Base-by-base conservation (phyloP, 169 alveolate genomes). In the Plasmodium coatneyi region DNA sequence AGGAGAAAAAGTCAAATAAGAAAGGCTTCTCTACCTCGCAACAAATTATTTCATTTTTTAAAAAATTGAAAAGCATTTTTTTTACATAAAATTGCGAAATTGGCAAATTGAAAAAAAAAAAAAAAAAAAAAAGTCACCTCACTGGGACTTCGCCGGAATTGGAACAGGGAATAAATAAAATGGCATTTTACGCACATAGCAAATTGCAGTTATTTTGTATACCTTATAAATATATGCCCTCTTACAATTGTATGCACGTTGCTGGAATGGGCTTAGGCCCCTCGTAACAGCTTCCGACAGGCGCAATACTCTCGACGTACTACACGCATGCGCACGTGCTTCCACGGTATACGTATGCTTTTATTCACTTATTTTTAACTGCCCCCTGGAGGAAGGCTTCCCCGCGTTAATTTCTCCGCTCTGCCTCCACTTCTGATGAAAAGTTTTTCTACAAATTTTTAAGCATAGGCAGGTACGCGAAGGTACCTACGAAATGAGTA, bases 51-150 rank as follows among this genome's bases (percentile, higher is more conserved):
- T 66, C 30, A 66, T 66, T 7, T 66, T 66, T 66, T 66, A 66
- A 66, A 66, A 66, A 66, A 66, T 66, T 66, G 5, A 66, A 66
- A 66, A 66, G 76, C 41, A 4, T 66, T 66, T 66, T 60, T 66
- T 66, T 66, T 60, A 60, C 34, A 34, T 66, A 22, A 66, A 66
- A 60, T 16, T 60, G 7, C 16, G 28, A 60, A 19, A 66, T 66
- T 66, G 36, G 36, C 30, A 66, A 22, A 66, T 66, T 19, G 36
- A 66, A 66, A 66, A 66, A 66, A 66, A 66, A 66, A 22, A 28
- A 66, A 60, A 60, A 60, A 60, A 60, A 60, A 16, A 14, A 66
- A 66, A 66, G n/a, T 66, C 76, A 28, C 76, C 76, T 66, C 76
- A 22, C 41, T 22, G 60, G 16, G 60, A 49, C 36, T 66, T 66